A percentile compares a stretch with the other conserved stretches of the same genome.
Evolutionary conservation across 1,139 yeast genomes (phyloP).

Genomic region (Candida pseudoviswanathii): DNA sequence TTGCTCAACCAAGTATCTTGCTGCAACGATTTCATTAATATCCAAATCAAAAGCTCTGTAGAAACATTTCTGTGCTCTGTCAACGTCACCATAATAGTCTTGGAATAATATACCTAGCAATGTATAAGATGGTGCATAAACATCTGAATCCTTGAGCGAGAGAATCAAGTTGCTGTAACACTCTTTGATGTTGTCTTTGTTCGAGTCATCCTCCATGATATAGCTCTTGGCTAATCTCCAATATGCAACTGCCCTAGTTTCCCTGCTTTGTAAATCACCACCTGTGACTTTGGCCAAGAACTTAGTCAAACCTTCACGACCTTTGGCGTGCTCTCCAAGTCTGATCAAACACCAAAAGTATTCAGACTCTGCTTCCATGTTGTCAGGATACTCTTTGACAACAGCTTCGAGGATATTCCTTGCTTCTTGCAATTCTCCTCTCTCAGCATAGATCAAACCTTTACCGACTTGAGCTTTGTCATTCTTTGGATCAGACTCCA

Average conservation of each 20-base stretch:
- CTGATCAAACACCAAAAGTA: constrained; percentile 78
- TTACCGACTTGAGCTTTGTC: constrained; percentile 76
- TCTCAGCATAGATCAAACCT: constrained; percentile 74
- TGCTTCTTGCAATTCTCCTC: constrained; percentile 59
- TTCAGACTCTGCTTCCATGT: constrained; percentile 67
- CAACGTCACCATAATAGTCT: constrained; percentile 55
- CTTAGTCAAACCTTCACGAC: constrained; percentile 51
- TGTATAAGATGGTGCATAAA: constrained; percentile 76
- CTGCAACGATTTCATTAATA: constrained; percentile 73
- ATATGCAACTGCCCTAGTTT: constrained; percentile 57
- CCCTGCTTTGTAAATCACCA: constrained; percentile 52
- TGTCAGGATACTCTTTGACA: constrained; percentile 49
- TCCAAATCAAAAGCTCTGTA: constrained; percentile 89
- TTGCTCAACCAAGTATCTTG: constrained; percentile 67
- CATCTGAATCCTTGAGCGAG: constrained; percentile 64
- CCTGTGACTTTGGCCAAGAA: constrained; percentile 52
- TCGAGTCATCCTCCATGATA: constrained; percentile 22
- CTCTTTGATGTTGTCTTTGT: constrained; percentile 32
- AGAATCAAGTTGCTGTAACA: constrained; percentile 58
- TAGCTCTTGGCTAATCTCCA: constrained; percentile 77
- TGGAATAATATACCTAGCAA: constrained; percentile 74
- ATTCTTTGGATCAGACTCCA: constrained; percentile 46
- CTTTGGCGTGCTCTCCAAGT: constrained; percentile 51
- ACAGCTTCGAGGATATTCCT: constrained; percentile 53
- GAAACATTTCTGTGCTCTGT: constrained; percentile 83